Conservation (phyloP, 2,329 filamentous ascomycete genomes). For the Arthroderma sp. region DNA sequence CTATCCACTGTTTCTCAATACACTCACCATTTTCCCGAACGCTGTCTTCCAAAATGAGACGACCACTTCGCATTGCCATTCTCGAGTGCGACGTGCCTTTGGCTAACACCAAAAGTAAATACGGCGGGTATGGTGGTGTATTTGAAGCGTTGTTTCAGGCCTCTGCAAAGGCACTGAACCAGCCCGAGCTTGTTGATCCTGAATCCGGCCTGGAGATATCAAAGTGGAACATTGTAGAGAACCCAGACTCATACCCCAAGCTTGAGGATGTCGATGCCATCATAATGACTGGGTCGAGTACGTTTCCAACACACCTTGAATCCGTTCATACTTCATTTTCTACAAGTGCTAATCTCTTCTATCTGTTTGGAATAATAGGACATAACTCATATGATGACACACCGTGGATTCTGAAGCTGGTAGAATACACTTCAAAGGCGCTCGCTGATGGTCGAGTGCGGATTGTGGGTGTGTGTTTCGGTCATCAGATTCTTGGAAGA, state of each 20-base stretch:
- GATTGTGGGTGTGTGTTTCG: conserved; percentile 74
- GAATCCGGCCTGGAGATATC: conserved; percentile 43
- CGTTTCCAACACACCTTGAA: background rate
- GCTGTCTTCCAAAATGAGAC: conserved; percentile 15
- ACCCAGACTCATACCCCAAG: conserved; percentile 53
- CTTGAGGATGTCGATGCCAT: conserved; percentile 68
- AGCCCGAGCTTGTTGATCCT: conserved; percentile 21
- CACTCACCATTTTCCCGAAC: too few species aligned
- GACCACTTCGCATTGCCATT: conserved; percentile 62
- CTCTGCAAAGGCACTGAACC: conserved; percentile 37
- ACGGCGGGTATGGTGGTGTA: conserved; percentile 59
- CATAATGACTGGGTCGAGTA: conserved; percentile 60
- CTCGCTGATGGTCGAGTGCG: conserved; percentile 52
- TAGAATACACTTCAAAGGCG: conserved; percentile 51
- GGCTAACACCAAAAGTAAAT: conserved; percentile 48
- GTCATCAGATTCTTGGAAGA: conserved; percentile 70
- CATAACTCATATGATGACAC: conserved; percentile 60
- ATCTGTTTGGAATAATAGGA: conserved; percentile 27
- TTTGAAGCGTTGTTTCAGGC: conserved; percentile 48
- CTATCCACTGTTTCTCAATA: too few species aligned
- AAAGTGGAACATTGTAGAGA: conserved; percentile 56
- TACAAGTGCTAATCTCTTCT: background rate
- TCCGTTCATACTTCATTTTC: too few species aligned
- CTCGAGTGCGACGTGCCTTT: conserved; percentile 77
- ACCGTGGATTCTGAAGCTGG: conserved; percentile 63